Base-by-base conservation (phyloP, 352 stramenopile species). In the Phytophthora gonapodyides region DNA sequence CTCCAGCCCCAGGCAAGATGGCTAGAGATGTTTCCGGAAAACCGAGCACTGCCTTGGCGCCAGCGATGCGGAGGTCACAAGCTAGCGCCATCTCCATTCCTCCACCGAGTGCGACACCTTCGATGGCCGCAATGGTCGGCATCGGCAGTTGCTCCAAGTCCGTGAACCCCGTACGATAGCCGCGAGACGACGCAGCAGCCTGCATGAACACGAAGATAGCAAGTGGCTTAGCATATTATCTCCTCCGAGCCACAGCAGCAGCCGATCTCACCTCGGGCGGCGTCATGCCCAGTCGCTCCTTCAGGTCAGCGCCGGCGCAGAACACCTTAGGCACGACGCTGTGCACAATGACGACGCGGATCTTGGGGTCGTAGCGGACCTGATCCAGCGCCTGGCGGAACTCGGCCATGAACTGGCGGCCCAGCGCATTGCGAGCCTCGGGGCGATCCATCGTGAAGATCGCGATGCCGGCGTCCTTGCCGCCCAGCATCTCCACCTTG, bases 1-100 rank as follows among this genome's bases (percentile, higher is more conserved):
- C 94, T 43, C 94, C 94, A 27, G 93, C 93, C 19, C 93, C 94
- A 33, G 94, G 94, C 11, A 98, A 86, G 60, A 98, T 98, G 0
- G 87, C 94, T 9, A 98, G 73, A 11, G 78, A 88, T 3, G 94
- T 98, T 76, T 98, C 94, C 0, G 92, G 93, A 15, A 96, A 86
- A 0, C 91, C 93, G 8, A 98, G 80, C 2, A 90, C 72, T 6
- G 93, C 91, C 44, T 90, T 92, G n/a, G 69, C 64, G 7, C 88
- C 88, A 40, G 89, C 93, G 35, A 98, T 86, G 15, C 93, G 85
- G 33, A 98, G 84, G 76, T 98, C 94, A 44, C 90, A 97, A 5
- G 91, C 87, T 9, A 98, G 69, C 10, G 91, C 89, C 68, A 98
- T 82, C 66, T 98, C 94, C 45, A 98, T 73, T 13, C 94, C 94